Evolutionary conservation across 2,329 filamentous ascomycete genomes (phyloP).

Genomic region (Aspergillus spinulosporus): DNA sequence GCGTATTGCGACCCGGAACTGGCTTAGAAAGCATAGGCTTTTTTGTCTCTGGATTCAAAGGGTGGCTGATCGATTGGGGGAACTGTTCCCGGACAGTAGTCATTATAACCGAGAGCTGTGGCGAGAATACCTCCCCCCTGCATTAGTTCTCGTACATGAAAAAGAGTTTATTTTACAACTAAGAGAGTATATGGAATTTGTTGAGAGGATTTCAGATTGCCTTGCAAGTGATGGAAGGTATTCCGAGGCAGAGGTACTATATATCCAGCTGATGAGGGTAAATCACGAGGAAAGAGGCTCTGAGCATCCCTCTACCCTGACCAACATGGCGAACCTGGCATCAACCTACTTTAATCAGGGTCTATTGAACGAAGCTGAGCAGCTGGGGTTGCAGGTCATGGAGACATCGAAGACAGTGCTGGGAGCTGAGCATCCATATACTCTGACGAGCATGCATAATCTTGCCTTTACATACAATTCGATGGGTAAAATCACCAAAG

Average conservation of each 20-base stretch:
- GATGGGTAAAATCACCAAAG: no score
- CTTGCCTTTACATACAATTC: background rate
- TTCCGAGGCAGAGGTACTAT: background rate
- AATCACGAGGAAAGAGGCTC: background rate
- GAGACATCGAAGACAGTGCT: background rate
- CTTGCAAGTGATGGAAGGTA: background rate
- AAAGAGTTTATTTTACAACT: background rate
- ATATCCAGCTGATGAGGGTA: background rate
- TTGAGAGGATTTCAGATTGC: background rate
- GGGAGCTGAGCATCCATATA: background rate
- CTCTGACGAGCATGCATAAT: background rate
- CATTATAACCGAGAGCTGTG: background rate
- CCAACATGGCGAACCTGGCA: slow-evolving; percentile 6
- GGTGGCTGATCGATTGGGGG: background rate
- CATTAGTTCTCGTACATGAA: background rate
- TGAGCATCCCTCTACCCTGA: slow-evolving; percentile 9
- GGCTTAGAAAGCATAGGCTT: background rate
- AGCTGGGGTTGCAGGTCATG: background rate
- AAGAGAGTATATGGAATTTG: background rate
- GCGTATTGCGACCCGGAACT: background rate
- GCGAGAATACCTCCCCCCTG: background rate
- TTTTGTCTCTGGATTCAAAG: background rate
- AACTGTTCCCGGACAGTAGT: background rate
- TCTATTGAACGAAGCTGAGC: background rate
- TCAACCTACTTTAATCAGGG: no score